Percentiles rank a stretch among this genome's conserved stretches.
These are phyloP conservation scores for Otatea glauca DNA, from an alignment of 176 grass and related monocot genomes.

Conservation along the genomic window DNA sequence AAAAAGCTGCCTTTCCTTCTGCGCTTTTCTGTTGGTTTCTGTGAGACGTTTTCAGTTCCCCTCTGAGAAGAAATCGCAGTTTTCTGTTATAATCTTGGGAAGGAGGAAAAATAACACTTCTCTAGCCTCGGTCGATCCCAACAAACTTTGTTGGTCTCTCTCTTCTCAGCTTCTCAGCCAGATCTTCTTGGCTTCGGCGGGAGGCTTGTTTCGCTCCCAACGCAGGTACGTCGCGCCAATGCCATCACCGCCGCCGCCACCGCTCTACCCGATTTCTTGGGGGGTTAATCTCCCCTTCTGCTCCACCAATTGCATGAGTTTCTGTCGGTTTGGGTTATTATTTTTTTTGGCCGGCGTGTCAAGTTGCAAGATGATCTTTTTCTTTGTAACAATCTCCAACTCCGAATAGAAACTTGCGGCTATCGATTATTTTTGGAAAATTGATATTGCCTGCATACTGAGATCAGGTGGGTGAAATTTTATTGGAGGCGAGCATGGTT, in stretches of 20 bases:
- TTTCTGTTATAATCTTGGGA: neutral
- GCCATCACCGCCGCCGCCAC: neutral
- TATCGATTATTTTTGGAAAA: neutral
- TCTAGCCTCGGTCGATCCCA: neutral
- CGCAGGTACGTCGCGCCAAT: constrained; percentile 32
- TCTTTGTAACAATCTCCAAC: neutral
- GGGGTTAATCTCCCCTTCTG: neutral
- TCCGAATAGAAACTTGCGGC: no score
- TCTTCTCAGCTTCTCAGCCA: neutral
- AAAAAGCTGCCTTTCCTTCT: constrained; percentile 54
- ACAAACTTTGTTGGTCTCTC: neutral
- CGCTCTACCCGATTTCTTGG: neutral
- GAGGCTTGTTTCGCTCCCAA: neutral
- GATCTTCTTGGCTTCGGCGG: neutral
- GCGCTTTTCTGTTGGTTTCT: constrained; percentile 42
- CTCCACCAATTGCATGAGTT: constrained; percentile 3
- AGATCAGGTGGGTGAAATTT: neutral
- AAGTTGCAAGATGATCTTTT: neutral
- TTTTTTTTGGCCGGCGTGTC: neutral
- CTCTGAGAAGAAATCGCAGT: neutral
- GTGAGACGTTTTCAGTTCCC: constrained; percentile 8
- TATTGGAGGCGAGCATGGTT: neutral
- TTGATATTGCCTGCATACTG: neutral
- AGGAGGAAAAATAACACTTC: neutral
- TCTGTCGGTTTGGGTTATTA: neutral